Conservation (phyloP, 2,329 filamentous ascomycete genomes). For the Stenocarpella maydis region DNA sequence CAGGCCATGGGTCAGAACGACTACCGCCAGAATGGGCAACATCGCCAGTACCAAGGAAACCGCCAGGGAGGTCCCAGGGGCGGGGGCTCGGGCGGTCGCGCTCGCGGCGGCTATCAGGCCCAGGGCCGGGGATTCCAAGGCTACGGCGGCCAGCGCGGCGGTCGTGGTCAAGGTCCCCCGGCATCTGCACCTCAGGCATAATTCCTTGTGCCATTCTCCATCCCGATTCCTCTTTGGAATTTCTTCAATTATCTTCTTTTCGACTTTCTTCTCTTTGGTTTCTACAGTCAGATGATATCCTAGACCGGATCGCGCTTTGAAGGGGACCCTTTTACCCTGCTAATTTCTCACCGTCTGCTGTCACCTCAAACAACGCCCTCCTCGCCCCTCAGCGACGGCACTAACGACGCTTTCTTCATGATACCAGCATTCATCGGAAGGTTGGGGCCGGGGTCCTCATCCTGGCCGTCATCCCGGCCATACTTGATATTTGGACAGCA, state of each 20-base stretch:
- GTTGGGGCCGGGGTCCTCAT: conserved; percentile 12
- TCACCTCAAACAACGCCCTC: conserved; percentile 11
- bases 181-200: conserved; percentile 38
- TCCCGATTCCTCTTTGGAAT: conserved; percentile 10
- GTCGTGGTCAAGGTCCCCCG: conserved; percentile 39
- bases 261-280: conserved; percentile 14
- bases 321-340: conserved; percentile 4
- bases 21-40: conserved; percentile 50
- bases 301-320: conserved; percentile 26
- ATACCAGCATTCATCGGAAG: conserved; percentile 28
- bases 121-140: conserved; percentile 40
- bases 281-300: conserved; percentile 30
- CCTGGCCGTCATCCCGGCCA: conserved; percentile 24
- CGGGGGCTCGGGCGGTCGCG: conserved; percentile 47
- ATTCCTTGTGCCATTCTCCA: background rate
- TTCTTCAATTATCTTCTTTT: conserved; percentile 26
- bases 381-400: conserved; percentile 8
- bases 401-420: conserved; percentile 23
- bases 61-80: conserved; percentile 42
- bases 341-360: conserved; percentile 22
- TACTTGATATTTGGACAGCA: conserved; percentile 29
- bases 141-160: conserved; percentile 43
- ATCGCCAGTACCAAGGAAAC: conserved; percentile 51
- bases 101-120: conserved; percentile 42
- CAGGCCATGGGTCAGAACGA: conserved; percentile 44